Percentiles rank a stretch among this genome's conserved stretches.
These are phyloP conservation scores for Athelia sp. DNA, from an alignment of 1,284 basidiomycete species.

Conservation along the genomic window DNA sequence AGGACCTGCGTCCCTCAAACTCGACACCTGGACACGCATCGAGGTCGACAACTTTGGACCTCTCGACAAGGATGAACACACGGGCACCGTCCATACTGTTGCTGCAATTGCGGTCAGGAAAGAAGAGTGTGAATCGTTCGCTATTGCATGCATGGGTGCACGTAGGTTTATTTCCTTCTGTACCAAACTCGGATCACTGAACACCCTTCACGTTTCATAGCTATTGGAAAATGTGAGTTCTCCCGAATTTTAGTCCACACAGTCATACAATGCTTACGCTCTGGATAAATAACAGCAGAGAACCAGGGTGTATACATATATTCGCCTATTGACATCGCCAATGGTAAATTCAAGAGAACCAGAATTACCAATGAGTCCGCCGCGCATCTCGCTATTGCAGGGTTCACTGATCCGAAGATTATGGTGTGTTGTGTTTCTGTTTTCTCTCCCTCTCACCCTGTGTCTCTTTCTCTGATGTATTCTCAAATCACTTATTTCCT, in stretches of 20 bases:
- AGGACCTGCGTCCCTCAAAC: constrained; percentile 12
- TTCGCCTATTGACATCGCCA: constrained; percentile 13
- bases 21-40: constrained; percentile 17
- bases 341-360: constrained; percentile 15
- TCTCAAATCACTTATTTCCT: too few species aligned
- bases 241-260: too few species aligned
- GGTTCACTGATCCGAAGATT: constrained; percentile 4
- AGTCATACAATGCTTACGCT: background rate
- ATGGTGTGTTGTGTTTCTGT: background rate
- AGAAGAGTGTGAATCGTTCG: constrained; percentile 13
- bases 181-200: background rate
- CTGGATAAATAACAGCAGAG: constrained; percentile 2
- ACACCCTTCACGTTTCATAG: too few species aligned
- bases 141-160: constrained; percentile 23
- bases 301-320: constrained; percentile 13
- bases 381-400: constrained; percentile 19
- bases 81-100: constrained; percentile 23
- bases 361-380: constrained; percentile 21
- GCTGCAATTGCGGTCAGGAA: constrained; percentile 6
- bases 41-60: constrained; percentile 22
- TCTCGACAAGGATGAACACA: constrained; percentile 14
- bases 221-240: too few species aligned
- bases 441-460: too few species aligned
- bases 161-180: constrained; percentile 8
- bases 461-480: background rate